A percentile compares a stretch with the other conserved stretches of the same genome.
Conservation (phyloP, 1,284 basidiomycete species). For the Sanghuangporus baumii region DNA sequence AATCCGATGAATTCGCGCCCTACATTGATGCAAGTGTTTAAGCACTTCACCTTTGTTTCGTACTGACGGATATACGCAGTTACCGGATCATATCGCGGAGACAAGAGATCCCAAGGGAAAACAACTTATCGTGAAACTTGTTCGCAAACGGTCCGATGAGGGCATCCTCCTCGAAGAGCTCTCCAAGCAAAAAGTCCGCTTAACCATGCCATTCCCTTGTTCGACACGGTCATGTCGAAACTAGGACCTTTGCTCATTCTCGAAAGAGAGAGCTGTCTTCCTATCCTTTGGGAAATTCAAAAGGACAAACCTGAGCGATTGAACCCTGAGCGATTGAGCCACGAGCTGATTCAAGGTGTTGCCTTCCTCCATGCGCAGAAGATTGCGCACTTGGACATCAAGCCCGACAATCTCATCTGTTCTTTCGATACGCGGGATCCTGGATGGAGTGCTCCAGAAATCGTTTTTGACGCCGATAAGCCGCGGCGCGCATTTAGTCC, state of each 20-base stretch:
- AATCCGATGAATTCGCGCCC: background rate
- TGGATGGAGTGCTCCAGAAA: conserved; percentile 4
- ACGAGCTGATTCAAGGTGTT: conserved; percentile 1
- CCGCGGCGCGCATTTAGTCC: background rate
- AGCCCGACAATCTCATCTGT: conserved; percentile 5
- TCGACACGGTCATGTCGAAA: background rate
- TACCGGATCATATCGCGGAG: background rate
- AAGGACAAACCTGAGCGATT: background rate
- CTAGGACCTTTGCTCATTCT: background rate
- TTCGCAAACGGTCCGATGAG: background rate
- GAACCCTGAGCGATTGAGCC: background rate
- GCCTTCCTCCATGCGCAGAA: background rate
- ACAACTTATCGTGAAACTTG: background rate
- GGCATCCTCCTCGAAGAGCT: background rate
- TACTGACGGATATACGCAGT: background rate
- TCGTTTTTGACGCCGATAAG: background rate
- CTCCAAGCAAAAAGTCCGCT: background rate
- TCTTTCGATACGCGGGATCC: background rate
- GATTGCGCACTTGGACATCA: conserved; percentile 8
- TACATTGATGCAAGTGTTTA: background rate
- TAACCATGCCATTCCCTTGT: background rate
- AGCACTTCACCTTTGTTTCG: background rate
- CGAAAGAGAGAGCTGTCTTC: background rate
- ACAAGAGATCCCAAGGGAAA: background rate
- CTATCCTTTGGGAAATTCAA: background rate